Base-by-base conservation (phyloP, 495 filamentous ascomycete genomes). In the Penicillium longicatenatum region DNA sequence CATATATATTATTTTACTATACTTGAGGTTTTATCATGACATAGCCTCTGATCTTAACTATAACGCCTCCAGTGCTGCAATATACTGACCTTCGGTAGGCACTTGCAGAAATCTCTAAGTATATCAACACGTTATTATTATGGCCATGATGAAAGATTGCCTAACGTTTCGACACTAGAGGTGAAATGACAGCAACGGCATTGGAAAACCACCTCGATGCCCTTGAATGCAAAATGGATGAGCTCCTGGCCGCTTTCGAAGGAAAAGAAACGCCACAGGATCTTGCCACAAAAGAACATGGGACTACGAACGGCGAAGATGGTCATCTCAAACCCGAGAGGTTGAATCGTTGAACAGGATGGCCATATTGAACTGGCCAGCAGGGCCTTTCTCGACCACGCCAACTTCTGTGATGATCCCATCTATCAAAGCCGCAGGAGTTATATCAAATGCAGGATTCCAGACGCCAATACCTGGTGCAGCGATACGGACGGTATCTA, bases 371-470 rank as follows among this genome's bases (percentile, higher is more conserved):
- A 97, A 98, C 22, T 66, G 72, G n/a, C 89, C 92, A 52, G 89
- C 80, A n/a, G 68, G 59, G 24, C 79, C 83, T 74, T 91, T 94
- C 65, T 92, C 87, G 10, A 91, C 85, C 16, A 95, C 89, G 4
- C 94, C 93, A 55, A 89, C 84, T 75, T 98, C 94, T 0, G 94
- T 98, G 51, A 97, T 89, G 61, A 98, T 89, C 7, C 88, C 93
- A 75, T 98, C 95, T 58, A 98, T 96, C 26, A 97, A 76, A 44
- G 81, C 79, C 30, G 86, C 78, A 0, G 94, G 93, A 2, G 94
- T 98, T 26, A 98, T 88, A 70, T 98, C 94, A 65, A 98, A 98
- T 19, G 92, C 88, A 26, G 95, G 94, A 66, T 98, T 98, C 91
- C 93, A 98, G 20, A 97, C 90, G 44, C 77, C 76, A 44, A 96